Evolutionary conservation across 768 basidiomycete genomes (phyloP).

Genomic region (Trametes gibbosa): DNA sequence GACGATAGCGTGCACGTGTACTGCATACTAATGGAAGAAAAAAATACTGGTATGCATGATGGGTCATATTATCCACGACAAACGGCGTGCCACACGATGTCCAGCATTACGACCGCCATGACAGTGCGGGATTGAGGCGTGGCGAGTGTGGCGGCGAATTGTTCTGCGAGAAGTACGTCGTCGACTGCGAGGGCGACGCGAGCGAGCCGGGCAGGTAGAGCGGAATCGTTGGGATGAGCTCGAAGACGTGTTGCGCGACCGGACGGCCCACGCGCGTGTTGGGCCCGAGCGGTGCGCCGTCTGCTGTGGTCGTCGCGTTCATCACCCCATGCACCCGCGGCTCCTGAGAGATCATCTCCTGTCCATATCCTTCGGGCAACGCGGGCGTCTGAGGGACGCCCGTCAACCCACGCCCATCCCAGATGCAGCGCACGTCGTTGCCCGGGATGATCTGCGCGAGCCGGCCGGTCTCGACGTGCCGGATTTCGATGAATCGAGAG

Average conservation of each 20-base stretch:
- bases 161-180: slow-evolving; percentile 34
- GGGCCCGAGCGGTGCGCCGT: slow-evolving; percentile 32
- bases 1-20: not conserved
- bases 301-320: slow-evolving; percentile 68
- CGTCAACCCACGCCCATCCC: slow-evolving; percentile 72
- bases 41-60: no score
- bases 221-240: slow-evolving; percentile 74
- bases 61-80: not conserved
- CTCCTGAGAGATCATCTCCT: slow-evolving; percentile 61
- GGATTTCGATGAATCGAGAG: slow-evolving; percentile 85
- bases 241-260: slow-evolving; percentile 71
- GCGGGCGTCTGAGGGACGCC: slow-evolving; percentile 34
- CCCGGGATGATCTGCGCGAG: slow-evolving; percentile 82
- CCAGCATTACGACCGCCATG: slow-evolving; percentile 23
- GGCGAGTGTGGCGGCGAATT: slow-evolving; percentile 39
- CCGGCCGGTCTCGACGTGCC: slow-evolving; percentile 77
- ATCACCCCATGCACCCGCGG: slow-evolving; percentile 87
- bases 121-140: slow-evolving; percentile 29
- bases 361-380: slow-evolving; percentile 44
- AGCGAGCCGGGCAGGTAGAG: slow-evolving; percentile 56
- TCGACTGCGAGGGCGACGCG: slow-evolving; percentile 37
- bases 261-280: slow-evolving; percentile 43
- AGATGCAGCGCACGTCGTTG: slow-evolving; percentile 79
- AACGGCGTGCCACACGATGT: not conserved
- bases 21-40: no score